Evolutionary conservation across 2,329 filamentous ascomycete species (phyloP), one percentile per base, ranked within the genome.

Genomic region (Pseudogymnoascus sp.): DNA sequence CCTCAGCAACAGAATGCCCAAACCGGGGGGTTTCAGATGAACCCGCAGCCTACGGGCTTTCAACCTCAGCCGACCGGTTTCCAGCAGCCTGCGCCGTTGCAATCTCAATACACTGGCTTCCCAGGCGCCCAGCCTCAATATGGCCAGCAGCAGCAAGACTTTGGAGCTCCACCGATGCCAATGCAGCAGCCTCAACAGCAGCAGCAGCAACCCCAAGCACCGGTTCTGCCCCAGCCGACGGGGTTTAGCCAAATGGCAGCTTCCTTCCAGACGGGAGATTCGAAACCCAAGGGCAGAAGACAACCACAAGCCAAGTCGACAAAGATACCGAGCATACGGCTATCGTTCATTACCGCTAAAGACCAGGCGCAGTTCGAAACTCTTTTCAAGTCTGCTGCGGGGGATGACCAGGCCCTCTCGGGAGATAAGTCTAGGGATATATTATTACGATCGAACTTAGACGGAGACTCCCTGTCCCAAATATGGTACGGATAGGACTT

Each of bases 361-460:
- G 95, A 99, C 73, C 95, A 99, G 77, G 85, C 91, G 72, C 97
- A 96, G 78, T 99, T 99, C 71, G 95, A 99, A 79, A 95, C 95
- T 63, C 79, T 99, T 43, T 99, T 99, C 81, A 97, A 95, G 78
- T 96, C 93, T 63, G 93, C 95, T 12, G 91, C 93, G 37, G 91
- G 92, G 36, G 88, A 92, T 68, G 85, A 83, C 64, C 88, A 93
- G 71, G 89, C 93, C 62, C 86, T 99, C 80, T 91, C 92, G 59
- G 95, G 89, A 62, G 93, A 97, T 67, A 96, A 96, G 77, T 93
- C 93, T 25, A 88, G 89, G 70, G 93, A 97, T 75, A 79, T 99
- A 46, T 80, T 99, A 64, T 73, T 97, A 74, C 87, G 93, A 64
- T 97, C 95, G 12, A 91, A 92, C 73, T 82, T 99, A 46, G 84